These are phyloP conservation scores for Pseudogymnoascus sp. DNA, from an alignment of 2,329 filamentous ascomycete species.

Conservation along the genomic window DNA sequence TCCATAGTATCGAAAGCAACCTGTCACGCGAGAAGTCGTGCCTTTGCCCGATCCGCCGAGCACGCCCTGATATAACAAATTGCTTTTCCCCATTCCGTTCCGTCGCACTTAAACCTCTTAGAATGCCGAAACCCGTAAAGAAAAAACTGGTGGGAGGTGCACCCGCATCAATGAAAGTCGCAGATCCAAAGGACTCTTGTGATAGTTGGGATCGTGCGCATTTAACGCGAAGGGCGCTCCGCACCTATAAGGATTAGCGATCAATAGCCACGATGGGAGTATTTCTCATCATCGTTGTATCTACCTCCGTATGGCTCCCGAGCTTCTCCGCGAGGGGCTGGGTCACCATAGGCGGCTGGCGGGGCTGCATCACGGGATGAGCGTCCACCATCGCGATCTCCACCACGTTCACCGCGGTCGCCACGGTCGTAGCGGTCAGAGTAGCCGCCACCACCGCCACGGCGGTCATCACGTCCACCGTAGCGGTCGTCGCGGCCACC, in stretches of 20 bases:
- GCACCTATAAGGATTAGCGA: constrained; percentile 29
- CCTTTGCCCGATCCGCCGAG: constrained; percentile 24
- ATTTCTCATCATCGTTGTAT: constrained; percentile 28
- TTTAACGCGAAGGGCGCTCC: constrained; percentile 31
- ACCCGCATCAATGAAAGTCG: constrained; percentile 30
- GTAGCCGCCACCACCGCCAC: constrained; percentile 36
- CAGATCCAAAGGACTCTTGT: constrained; percentile 28
- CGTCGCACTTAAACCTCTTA: constrained; percentile 28
- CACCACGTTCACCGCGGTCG: constrained; percentile 33
- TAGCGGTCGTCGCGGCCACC: constrained; percentile 26
- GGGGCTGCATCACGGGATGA: constrained; percentile 33
- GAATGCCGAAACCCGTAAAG: constrained; percentile 25
- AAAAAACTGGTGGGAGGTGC: constrained; percentile 25
- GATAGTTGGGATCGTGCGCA: constrained; percentile 26
- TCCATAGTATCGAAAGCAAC: constrained; percentile 24
- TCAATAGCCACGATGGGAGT: constrained; percentile 28
- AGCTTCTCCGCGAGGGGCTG: constrained; percentile 34
- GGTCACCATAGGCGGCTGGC: constrained; percentile 34
- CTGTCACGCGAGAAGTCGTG: constrained; percentile 13
- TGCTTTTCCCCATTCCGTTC: constrained; percentile 28
- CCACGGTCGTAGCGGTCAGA: constrained; percentile 35
- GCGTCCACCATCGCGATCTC: constrained; percentile 36
- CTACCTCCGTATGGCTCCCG: constrained; percentile 37
- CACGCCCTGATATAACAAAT: constrained; percentile 19
- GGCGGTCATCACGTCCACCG: constrained; percentile 32